Conservation (phyloP, 306 rosid genomes). For the Acmispon strigosus region DNA sequence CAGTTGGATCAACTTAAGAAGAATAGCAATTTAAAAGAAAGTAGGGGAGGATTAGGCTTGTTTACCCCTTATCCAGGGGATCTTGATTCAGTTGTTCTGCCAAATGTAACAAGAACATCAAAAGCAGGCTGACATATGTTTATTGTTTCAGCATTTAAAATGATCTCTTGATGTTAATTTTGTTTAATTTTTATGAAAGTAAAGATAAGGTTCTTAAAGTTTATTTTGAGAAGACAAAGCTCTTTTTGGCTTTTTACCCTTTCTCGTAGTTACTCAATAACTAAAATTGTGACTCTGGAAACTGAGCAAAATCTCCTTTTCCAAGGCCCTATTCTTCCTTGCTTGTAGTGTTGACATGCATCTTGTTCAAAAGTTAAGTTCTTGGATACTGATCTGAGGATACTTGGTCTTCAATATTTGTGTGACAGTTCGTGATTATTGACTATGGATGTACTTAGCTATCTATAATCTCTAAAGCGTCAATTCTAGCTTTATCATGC, state of each 20-base stretch:
- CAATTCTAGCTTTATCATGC: too few relatives aligned
- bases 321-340: too few relatives aligned
- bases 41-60: constrained; percentile 88
- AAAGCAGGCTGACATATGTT: constrained; percentile 77
- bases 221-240: background rate
- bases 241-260: too few relatives aligned
- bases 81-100: constrained; percentile 62
- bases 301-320: background rate
- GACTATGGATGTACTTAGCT: too few relatives aligned
- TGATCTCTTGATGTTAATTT: constrained; percentile 13
- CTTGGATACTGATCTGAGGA: too few relatives aligned
- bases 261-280: background rate
- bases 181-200: constrained; percentile 16
- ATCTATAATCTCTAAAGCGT: too few relatives aligned
- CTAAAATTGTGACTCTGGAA: background rate
- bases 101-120: constrained; percentile 67
- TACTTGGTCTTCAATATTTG: too few relatives aligned
- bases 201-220: background rate
- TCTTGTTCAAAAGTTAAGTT: too few relatives aligned
- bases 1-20: constrained; percentile 59
- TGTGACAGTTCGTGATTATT: too few relatives aligned
- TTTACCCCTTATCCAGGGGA: constrained; percentile 86
- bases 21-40: constrained; percentile 58
- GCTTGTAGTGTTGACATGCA: too few relatives aligned
- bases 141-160: background rate